phyloP scores from a whole-genome alignment of 768 basidiomycete genomes.

The Lentinula aciculospora region DNA sequence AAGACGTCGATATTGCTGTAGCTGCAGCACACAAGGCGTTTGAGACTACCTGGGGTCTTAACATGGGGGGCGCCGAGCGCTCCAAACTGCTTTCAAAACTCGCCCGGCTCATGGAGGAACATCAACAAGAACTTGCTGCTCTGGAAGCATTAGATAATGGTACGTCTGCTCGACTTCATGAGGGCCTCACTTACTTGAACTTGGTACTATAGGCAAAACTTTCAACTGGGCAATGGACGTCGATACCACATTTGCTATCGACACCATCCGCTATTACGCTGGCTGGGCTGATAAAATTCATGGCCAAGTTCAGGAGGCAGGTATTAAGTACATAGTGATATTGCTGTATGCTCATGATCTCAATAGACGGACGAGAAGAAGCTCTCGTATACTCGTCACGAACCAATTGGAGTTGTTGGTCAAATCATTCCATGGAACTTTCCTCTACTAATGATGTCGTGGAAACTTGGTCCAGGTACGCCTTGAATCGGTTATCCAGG shows the following conservation, averaged over 20 bases:
- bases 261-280: slow-evolving; percentile 39
- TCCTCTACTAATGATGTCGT: slow-evolving; percentile 36
- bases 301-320: slow-evolving; percentile 35
- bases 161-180: too few species aligned
- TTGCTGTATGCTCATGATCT: neutral
- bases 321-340: neutral
- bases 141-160: slow-evolving; percentile 41
- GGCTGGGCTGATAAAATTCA: slow-evolving; percentile 49
- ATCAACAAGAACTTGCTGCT: slow-evolving; percentile 38
- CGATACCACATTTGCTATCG: slow-evolving; percentile 21
- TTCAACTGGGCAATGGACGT: slow-evolving; percentile 11
- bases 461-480: slow-evolving; percentile 51
- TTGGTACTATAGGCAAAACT: slow-evolving; percentile 19
- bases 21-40: slow-evolving; percentile 44
- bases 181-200: neutral
- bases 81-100: slow-evolving; percentile 36
- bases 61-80: slow-evolving; percentile 28
- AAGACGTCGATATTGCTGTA: slow-evolving; percentile 66
- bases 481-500: neutral
- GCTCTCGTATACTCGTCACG: slow-evolving; percentile 56
- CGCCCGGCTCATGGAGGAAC: slow-evolving; percentile 40
- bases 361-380: slow-evolving; percentile 24
- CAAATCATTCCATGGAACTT: slow-evolving; percentile 30
- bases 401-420: slow-evolving; percentile 53
- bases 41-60: slow-evolving; percentile 34